phyloP scores from a whole-genome alignment of 495 filamentous ascomycete genomes.

The Aspergillus indologenus region DNA sequence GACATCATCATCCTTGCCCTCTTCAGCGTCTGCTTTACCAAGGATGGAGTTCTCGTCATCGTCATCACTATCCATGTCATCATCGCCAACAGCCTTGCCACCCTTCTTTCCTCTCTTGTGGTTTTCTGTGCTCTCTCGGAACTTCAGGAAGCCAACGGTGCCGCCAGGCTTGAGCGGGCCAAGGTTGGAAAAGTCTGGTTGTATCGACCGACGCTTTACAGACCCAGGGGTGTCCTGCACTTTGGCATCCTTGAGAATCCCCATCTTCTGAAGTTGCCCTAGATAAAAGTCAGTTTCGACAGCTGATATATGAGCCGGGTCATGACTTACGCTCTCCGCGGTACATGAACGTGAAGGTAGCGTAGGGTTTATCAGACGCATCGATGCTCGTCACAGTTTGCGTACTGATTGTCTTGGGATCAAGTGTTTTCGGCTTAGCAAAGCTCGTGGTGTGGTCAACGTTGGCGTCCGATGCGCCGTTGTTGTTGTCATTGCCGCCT shows the following conservation, averaged over 20 bases:
- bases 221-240: constrained; percentile 51
- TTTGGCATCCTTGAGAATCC: constrained; percentile 66
- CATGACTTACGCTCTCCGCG: constrained; percentile 80
- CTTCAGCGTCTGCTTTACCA: constrained; percentile 67
- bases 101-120: constrained; percentile 52
- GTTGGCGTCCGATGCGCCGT: constrained; percentile 55
- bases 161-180: constrained; percentile 77
- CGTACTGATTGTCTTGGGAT: constrained; percentile 95
- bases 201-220: constrained; percentile 70
- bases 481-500: constrained; percentile 41
- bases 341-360: constrained; percentile 97
- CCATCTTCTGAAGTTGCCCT: constrained; percentile 96
- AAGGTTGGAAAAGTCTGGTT: constrained; percentile 80
- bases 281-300: constrained; percentile 17
- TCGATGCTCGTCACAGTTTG: constrained; percentile 99
- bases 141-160: constrained; percentile 84
- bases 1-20: constrained; percentile 64
- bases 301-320: not conserved
- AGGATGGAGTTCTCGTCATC: constrained; percentile 57
- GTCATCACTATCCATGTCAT: constrained; percentile 73
- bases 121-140: constrained; percentile 67
- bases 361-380: constrained; percentile 90
- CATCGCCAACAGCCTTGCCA: constrained; percentile 48
- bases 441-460: constrained; percentile 98
- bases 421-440: constrained; percentile 93